Evolutionary conservation across 441 rosid genomes (phyloP).

Genomic region (California macrophylla): DNA sequence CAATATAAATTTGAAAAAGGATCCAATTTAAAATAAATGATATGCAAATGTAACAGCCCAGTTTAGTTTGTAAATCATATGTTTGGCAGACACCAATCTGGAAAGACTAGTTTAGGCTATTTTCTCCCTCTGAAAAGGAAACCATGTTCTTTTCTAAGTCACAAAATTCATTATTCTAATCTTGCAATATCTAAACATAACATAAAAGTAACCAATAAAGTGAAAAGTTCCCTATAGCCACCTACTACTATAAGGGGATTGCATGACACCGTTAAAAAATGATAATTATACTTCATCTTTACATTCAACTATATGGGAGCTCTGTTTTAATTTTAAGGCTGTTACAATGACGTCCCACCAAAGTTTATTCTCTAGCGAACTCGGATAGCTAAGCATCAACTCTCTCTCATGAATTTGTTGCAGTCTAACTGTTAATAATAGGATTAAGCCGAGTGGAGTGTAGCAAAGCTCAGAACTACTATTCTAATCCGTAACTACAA

Average conservation of each 20-base stretch:
- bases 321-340: not conserved
- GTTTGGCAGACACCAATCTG: constrained; percentile 11
- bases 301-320: not conserved
- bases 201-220: not conserved
- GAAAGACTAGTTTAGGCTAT: not conserved
- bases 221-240: not conserved
- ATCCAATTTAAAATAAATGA: constrained; percentile 13
- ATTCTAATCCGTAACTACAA: not conserved
- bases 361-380: not conserved
- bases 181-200: not conserved
- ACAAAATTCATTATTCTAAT: not conserved
- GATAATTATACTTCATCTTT: not conserved
- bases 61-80: not conserved
- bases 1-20: constrained; percentile 18
- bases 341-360: not conserved
- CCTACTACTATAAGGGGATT: not conserved
- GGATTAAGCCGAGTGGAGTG: not conserved
- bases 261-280: not conserved
- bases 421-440: not conserved
- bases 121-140: not conserved
- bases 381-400: not conserved
- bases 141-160: not conserved
- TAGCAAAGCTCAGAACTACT: not conserved
- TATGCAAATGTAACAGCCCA: constrained; percentile 17
- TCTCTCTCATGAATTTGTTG: not conserved